Percentiles rank a stretch among this genome's conserved stretches.
Evolutionary conservation across 202 grass and related monocot species (phyloP).

Genomic region (Brachypodium distachyon): DNA sequence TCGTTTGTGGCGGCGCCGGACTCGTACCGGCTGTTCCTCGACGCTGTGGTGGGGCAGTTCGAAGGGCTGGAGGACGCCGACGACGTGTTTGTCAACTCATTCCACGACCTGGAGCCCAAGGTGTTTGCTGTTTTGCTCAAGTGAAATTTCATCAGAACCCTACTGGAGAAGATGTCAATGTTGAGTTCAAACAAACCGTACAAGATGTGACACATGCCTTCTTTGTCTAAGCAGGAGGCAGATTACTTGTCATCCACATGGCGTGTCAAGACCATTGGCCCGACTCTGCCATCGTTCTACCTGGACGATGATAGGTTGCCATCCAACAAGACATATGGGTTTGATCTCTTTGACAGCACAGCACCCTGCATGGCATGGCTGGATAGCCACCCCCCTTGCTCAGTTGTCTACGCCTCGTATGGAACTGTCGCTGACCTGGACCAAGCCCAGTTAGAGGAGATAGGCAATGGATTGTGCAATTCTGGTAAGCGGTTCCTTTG

Average conservation of each 20-base stretch:
- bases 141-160: background rate
- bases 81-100: constrained; percentile 17
- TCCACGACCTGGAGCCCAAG: background rate
- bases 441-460: background rate
- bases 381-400: background rate
- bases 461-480: constrained; percentile 7
- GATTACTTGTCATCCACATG: background rate
- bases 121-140: background rate
- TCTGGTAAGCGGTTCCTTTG: constrained; percentile 19
- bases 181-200: background rate
- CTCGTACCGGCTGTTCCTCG: background rate
- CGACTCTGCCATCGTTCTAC: background rate
- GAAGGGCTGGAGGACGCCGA: background rate
- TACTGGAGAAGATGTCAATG: background rate
- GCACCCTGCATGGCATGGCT: background rate
- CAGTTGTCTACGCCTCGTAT: background rate
- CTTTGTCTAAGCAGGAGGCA: background rate
- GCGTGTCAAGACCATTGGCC: background rate
- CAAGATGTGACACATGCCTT: background rate
- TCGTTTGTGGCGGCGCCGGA: constrained; percentile 17
- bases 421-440: background rate
- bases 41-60: constrained; percentile 7
- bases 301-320: background rate
- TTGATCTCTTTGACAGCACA: background rate
- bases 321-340: background rate